These are phyloP conservation scores for Pseudocercospora crystallina DNA, from an alignment of 2,329 filamentous ascomycete genomes.

Conservation along the genomic window DNA sequence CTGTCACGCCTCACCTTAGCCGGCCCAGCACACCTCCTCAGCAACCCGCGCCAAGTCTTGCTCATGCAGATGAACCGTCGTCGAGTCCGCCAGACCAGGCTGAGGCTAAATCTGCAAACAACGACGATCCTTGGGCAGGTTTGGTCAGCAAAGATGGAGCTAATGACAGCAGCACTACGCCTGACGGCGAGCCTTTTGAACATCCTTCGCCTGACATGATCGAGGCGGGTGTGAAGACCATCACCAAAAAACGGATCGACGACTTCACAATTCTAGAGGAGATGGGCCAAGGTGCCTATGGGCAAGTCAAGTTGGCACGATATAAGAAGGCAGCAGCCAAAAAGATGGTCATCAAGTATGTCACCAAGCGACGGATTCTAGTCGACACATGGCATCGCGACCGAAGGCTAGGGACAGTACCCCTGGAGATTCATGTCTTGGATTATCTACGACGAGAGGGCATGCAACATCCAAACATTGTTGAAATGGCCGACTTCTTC, in stretches of 20 bases:
- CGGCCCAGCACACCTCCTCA: slow-evolving; percentile 70
- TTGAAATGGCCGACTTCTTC: slow-evolving; percentile 69
- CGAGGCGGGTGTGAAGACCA: slow-evolving; percentile 30
- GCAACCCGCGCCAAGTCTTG: slow-evolving; percentile 54
- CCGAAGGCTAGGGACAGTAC: slow-evolving; percentile 86
- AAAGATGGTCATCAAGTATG: slow-evolving; percentile 95
- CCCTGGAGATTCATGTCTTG: slow-evolving; percentile 93
- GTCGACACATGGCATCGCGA: slow-evolving; percentile 99
- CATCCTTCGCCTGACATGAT: slow-evolving; percentile 39
- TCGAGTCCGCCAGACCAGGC: slow-evolving; percentile 29
- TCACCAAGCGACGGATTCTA: slow-evolving; percentile 92
- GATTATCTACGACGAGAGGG: slow-evolving; percentile 82
- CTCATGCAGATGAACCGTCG: slow-evolving; percentile 23
- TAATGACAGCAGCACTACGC: slow-evolving; percentile 6
- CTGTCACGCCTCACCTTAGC: slow-evolving; percentile 63
- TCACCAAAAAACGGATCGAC: slow-evolving; percentile 75
- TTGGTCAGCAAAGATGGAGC: slow-evolving; percentile 44
- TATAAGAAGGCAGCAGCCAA: slow-evolving; percentile 70
- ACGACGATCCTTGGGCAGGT: slow-evolving; percentile 42
- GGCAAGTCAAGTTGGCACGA: slow-evolving; percentile 91
- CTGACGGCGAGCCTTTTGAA: slow-evolving; percentile 37
- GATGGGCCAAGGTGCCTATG: slow-evolving; percentile 97
- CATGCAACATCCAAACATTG: slow-evolving; percentile 63
- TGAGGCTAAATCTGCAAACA: background rate
- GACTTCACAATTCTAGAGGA: slow-evolving; percentile 94